Evolutionary conservation across 129 eudicot species (phyloP), one percentile per base, ranked within the genome.

Genomic region (Tagetes erecta): DNA sequence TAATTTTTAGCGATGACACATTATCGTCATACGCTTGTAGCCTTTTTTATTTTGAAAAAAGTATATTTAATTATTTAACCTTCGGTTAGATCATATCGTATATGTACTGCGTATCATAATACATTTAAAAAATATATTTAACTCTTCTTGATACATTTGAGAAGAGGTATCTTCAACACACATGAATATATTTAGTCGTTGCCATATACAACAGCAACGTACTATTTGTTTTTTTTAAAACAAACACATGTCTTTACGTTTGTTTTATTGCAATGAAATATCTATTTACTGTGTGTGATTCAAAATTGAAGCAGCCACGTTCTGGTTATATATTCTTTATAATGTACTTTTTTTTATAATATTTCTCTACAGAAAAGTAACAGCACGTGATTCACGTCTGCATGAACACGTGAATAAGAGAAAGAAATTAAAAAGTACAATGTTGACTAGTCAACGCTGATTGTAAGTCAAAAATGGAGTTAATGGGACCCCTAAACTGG

Each of bases 401-500:
- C 53, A 50, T 44, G 12, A 39, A 40, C 14, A 31, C 6, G 49
- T 44, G 49, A 46, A 74, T 62, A 56, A 49, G 62, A 59, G 59
- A 57, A 55, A 11, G 31, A 36, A 59, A 20, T 5, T 13, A n/a
- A 75, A 37, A 37, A 40, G 45, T 30, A 36, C 46, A 59, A 69
- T 49, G 70, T 77, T 62, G 81, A 77, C 76, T 8, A 8, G 70
- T 68, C 60, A 77, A 68, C 70, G 75, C 55, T 49, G 12, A 68
- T 35, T 42, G 38, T 33, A 8, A 77, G 81, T 77, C 81, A 69
- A 77, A 36, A 0, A 40, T 77, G 81, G 70, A 69, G 76, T 37
- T 77, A 46, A 27, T 2, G 51, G 69, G 80, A 9, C 63, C 78
- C 71, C 35, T 47, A 20, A 72, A 64, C 30, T 40, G 40, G 30